phyloP scores from a whole-genome alignment of 2,329 filamentous ascomycete genomes.

The Penicillium sumatraense region DNA sequence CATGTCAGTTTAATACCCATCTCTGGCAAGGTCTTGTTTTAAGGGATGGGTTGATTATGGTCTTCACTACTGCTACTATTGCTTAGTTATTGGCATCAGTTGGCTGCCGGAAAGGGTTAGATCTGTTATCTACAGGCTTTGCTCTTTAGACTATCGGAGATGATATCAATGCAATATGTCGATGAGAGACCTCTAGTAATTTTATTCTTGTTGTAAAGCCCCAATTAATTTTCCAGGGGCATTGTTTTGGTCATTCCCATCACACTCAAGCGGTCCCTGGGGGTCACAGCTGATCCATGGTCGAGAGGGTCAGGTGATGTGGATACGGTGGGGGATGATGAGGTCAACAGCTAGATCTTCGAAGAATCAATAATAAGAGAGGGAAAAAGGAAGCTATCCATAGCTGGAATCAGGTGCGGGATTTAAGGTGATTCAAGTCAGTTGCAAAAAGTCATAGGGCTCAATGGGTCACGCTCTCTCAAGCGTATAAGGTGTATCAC shows the following conservation, averaged over 20 bases:
- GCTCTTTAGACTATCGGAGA: too few species aligned
- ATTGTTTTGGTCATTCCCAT: background rate
- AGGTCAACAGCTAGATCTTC: background rate
- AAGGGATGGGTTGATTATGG: background rate
- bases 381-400: background rate
- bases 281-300: conserved; percentile 23
- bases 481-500: conserved; percentile 25
- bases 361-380: too few species aligned
- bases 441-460: conserved; percentile 13
- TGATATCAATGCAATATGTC: too few species aligned
- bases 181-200: too few species aligned
- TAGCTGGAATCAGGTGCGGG: background rate
- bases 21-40: conserved; percentile 6
- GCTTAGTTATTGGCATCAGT: too few species aligned
- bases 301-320: conserved; percentile 24
- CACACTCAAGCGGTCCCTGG: conserved; percentile 10
- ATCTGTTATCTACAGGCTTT: too few species aligned
- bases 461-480: conserved; percentile 9
- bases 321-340: conserved; percentile 13
- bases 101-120: too few species aligned
- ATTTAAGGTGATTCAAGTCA: background rate
- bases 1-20: too few species aligned
- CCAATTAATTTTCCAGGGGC: too few species aligned
- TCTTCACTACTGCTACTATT: too few species aligned
- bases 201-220: too few species aligned